Evolutionary conservation across 805 yeast species (phyloP), one percentile per base, ranked within the genome.

Genomic region (Barnettozyma vustinii): DNA sequence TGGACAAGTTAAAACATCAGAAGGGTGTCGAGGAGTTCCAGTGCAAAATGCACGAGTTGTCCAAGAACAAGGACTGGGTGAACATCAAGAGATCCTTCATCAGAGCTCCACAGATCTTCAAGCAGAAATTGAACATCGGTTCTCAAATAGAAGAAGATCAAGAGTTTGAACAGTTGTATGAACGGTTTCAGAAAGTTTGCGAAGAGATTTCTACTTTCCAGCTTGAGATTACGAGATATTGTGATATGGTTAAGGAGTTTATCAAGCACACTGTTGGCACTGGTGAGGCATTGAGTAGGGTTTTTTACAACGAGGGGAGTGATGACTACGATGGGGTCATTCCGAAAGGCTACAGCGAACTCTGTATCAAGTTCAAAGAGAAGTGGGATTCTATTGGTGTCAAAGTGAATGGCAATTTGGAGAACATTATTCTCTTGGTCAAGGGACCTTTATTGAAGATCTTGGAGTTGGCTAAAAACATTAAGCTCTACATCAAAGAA

Each of bases 81-180:
- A 57, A 57, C 40, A 67, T 89, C 52, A 86, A 84, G 56, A 87
- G 86, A 66, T 79, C 91, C 26, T 68, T 89, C 52, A 80, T 81
- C 39, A 73, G 96, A 56, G 96, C 97, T 5, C 99, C 99, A 40
- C 98, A 94, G 67, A 80, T 77, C 53, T 74, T 94, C 64, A 84
- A 90, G 56, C 95, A 87, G 68, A 90, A 88, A 74, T 65, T 92
- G 67, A 83, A 90, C 65, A 85, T 86, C 84, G 96, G 83, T 2
- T 70, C 70, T 20, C 67, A 65, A 19, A 76, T 48, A 3, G 42
- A 84, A 6, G 71, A 67, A 36, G 99, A 94, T 61, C 51, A 52
- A 26, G 53, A 49, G 26, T 57, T 52, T 45, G 52, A 53, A 8
- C 10, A 3, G 3, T 16, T 48, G 1, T 13, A 45, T 13, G 30